A percentile compares a stretch with the other conserved stretches of the same genome.
These are phyloP conservation scores for Psilocybe cubensis DNA, from an alignment of 768 basidiomycete genomes.

Conservation along the genomic window DNA sequence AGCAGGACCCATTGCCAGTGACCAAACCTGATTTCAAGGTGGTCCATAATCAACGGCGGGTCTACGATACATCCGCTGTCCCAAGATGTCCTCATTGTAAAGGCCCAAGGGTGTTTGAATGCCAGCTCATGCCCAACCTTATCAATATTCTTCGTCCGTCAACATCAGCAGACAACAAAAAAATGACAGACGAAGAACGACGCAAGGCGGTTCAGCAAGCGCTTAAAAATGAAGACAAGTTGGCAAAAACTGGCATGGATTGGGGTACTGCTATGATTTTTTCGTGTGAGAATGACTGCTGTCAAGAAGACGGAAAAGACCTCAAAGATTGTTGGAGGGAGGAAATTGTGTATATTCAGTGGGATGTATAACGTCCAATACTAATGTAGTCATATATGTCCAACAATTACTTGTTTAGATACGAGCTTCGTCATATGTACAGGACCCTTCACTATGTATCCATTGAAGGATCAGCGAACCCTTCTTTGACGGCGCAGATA, in stretches of 20 bases:
- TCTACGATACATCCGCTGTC: constrained; percentile 58
- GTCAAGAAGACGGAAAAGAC: constrained; percentile 39
- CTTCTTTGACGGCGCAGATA: neutral
- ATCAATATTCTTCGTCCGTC: constrained; percentile 70
- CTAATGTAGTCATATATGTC: neutral
- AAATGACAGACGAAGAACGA: constrained; percentile 69
- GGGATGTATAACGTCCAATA: constrained; percentile 41
- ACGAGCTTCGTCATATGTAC: neutral
- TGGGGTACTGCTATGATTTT: constrained; percentile 95
- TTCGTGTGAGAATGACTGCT: constrained; percentile 85
- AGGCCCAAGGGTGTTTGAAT: constrained; percentile 79
- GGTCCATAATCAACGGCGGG: constrained; percentile 46
- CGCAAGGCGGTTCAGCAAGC: constrained; percentile 59
- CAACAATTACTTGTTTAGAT: neutral
- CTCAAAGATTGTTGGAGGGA: constrained; percentile 25
- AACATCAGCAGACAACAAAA: constrained; percentile 26
- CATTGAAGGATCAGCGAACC: neutral
- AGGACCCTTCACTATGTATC: neutral
- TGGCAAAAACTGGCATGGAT: constrained; percentile 75
- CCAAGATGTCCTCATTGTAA: constrained; percentile 72
- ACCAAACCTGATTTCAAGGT: constrained; percentile 67
- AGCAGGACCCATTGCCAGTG: constrained; percentile 49
- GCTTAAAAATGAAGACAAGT: constrained; percentile 45
- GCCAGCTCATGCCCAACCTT: constrained; percentile 93
- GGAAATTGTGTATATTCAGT: constrained; percentile 49